A percentile compares a stretch with the other conserved stretches of the same genome.
phyloP scores from a whole-genome alignment of 2,329 filamentous ascomycete genomes.

The Chaetothyriales sp. region DNA sequence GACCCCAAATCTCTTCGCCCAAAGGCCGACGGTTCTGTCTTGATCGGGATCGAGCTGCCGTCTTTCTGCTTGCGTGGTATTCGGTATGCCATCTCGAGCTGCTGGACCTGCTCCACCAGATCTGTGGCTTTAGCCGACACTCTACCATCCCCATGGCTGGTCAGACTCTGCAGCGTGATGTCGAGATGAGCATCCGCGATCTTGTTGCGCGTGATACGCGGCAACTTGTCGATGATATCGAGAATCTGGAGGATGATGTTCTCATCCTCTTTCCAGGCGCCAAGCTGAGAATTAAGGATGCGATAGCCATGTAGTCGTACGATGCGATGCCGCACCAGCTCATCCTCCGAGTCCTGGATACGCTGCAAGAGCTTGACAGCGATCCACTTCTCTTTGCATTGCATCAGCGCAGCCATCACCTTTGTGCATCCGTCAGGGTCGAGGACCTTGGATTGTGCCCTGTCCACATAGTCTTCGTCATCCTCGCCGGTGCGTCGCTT shows the following conservation, averaged over 20 bases:
- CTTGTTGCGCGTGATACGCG: slow-evolving; percentile 87
- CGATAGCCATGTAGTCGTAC: slow-evolving; percentile 96
- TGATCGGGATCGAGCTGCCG: slow-evolving; percentile 38
- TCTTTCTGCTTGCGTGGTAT: slow-evolving; percentile 78
- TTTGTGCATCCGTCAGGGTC: slow-evolving; percentile 76
- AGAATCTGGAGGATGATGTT: slow-evolving; percentile 84
- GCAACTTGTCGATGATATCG: slow-evolving; percentile 76
- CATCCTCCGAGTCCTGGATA: slow-evolving; percentile 75
- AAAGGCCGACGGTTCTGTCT: slow-evolving; percentile 52
- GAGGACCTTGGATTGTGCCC: slow-evolving; percentile 63
- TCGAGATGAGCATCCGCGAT: slow-evolving; percentile 95
- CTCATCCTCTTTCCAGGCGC: slow-evolving; percentile 73
- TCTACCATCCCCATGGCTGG: slow-evolving; percentile 54
- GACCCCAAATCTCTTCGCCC: slow-evolving; percentile 43
- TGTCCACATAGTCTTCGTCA: slow-evolving; percentile 90
- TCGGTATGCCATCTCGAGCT: slow-evolving; percentile 77
- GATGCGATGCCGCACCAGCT: slow-evolving; percentile 73
- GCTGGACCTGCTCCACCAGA: slow-evolving; percentile 74
- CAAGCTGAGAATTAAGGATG: slow-evolving; percentile 76
- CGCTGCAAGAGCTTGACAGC: slow-evolving; percentile 84
- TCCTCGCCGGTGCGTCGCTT: slow-evolving; percentile 92
- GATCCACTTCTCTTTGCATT: slow-evolving; percentile 99
- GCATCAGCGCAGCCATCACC: slow-evolving; percentile 92
- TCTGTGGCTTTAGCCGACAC: slow-evolving; percentile 58
- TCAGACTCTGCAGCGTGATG: slow-evolving; percentile 57